A percentile compares a stretch with the other conserved stretches of the same genome.
phyloP scores from a whole-genome alignment of 2,329 filamentous ascomycete species.

The Cryphonectria parasitica region DNA sequence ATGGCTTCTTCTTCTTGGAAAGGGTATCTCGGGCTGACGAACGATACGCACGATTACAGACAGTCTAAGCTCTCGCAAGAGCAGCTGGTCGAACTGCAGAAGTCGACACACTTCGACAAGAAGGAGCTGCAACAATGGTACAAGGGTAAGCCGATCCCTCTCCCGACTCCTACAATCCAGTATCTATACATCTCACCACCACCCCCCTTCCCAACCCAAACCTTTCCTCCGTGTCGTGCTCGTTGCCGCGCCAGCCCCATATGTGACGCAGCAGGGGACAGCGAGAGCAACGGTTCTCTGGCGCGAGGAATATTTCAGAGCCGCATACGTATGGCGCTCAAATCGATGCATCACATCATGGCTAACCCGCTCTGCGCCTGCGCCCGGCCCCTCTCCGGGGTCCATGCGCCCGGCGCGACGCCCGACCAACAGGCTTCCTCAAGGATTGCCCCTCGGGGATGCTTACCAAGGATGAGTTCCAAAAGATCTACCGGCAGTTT shows the following conservation, averaged over 20 bases:
- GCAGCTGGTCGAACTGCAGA: constrained; percentile 93
- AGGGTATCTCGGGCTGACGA: constrained; percentile 21
- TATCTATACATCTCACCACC: not conserved
- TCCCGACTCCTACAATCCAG: not conserved
- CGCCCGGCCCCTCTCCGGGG: constrained; percentile 13
- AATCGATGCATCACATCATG: not conserved
- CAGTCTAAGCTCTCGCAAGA: constrained; percentile 98
- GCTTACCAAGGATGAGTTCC: constrained; percentile 97
- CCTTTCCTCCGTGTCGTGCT: not conserved
- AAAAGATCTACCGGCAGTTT: constrained; percentile 99
- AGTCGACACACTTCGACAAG: constrained; percentile 98
- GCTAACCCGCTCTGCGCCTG: constrained; percentile 3
- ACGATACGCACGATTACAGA: constrained; percentile 51
- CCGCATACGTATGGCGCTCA: not conserved
- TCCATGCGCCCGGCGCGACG: constrained; percentile 15
- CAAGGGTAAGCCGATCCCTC: constrained; percentile 70
- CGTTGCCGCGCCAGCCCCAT: not conserved
- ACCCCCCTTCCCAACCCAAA: no score
- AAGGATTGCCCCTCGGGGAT: constrained; percentile 98
- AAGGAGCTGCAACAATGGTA: constrained; percentile 99
- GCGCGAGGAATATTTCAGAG: not conserved
- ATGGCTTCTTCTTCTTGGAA: constrained; percentile 7
- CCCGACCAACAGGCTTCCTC: constrained; percentile 73
- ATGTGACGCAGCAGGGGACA: not conserved
- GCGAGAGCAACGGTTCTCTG: not conserved